A percentile compares a stretch with the other conserved stretches of the same genome.
These are phyloP conservation scores for Bromus sterilis DNA, from an alignment of 176 grass and related monocot genomes.

Conservation along the genomic window DNA sequence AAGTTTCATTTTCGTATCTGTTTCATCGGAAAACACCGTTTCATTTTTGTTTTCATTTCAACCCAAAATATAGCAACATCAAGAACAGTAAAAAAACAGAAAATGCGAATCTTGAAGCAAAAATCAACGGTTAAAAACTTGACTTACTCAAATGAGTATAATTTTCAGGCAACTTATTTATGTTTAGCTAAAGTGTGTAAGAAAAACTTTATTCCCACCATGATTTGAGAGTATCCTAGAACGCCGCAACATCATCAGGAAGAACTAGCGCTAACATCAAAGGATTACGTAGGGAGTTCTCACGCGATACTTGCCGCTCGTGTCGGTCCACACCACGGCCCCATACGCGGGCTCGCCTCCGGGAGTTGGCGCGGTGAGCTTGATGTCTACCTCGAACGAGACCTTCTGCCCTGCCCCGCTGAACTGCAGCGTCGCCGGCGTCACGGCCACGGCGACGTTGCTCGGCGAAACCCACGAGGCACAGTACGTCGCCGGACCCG, in stretches of 20 bases:
- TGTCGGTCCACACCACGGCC: conserved; percentile 26
- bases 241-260: background rate
- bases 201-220: background rate
- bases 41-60: no score
- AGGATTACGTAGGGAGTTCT: conserved; percentile 34
- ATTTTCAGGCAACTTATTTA: no score
- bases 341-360: conserved; percentile 15
- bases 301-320: conserved; percentile 15
- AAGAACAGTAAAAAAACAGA: no score
- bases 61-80: no score
- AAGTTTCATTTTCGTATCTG: no score
- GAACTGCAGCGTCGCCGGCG: conserved; percentile 29
- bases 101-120: no score
- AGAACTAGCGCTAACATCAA: background rate
- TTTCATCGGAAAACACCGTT: no score
- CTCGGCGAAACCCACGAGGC: conserved; percentile 1
- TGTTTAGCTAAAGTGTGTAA: no score
- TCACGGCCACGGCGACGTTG: conserved; percentile 18
- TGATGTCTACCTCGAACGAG: conserved; percentile 23
- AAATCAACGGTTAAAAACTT: no score
- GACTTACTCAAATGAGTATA: no score
- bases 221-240: background rate
- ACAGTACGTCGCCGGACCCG: background rate
- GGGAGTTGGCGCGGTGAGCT: background rate
- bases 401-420: conserved; percentile 12